These are phyloP conservation scores for Saxophila tyrrhenica DNA, from an alignment of 495 filamentous ascomycete genomes.

Conservation along the genomic window DNA sequence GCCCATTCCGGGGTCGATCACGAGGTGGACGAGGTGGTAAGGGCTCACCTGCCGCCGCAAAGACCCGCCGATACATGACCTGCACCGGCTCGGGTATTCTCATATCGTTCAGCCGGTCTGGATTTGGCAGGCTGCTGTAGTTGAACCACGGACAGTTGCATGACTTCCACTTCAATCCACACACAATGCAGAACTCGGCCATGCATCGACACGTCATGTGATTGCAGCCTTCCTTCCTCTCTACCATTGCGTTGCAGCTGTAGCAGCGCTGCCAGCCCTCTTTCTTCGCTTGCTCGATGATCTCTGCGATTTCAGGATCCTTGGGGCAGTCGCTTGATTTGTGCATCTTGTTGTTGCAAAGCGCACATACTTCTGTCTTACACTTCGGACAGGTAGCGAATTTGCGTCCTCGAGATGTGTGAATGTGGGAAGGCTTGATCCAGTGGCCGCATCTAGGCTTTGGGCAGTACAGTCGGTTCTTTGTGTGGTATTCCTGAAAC, in stretches of 20 bases:
- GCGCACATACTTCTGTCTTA: constrained; percentile 59
- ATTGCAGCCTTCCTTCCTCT: constrained; percentile 70
- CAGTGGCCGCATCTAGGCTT: constrained; percentile 56
- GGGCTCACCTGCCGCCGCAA: constrained; percentile 1
- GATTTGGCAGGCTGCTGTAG: constrained; percentile 41
- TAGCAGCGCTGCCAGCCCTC: constrained; percentile 70
- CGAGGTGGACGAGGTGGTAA: neutral
- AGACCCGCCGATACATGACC: constrained; percentile 18
- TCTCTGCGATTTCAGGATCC: constrained; percentile 53
- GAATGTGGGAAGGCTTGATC: constrained; percentile 59
- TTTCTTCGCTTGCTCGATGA: constrained; percentile 56
- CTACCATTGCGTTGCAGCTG: constrained; percentile 63
- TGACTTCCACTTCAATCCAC: constrained; percentile 66
- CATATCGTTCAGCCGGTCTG: constrained; percentile 48
- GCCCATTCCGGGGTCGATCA: neutral
- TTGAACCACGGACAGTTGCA: constrained; percentile 76
- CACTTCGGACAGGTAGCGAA: constrained; percentile 55
- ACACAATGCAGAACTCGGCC: constrained; percentile 75
- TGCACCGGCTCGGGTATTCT: constrained; percentile 34
- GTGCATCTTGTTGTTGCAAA: constrained; percentile 67
- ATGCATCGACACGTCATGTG: constrained; percentile 77
- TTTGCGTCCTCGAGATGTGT: constrained; percentile 37
- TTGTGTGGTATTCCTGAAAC: constrained; percentile 59
- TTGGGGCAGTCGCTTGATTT: constrained; percentile 53
- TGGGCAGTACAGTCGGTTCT: constrained; percentile 66